These are phyloP conservation scores for Sphaerostilbella broomeana DNA, from an alignment of 2,329 filamentous ascomycete genomes.

Conservation along the genomic window DNA sequence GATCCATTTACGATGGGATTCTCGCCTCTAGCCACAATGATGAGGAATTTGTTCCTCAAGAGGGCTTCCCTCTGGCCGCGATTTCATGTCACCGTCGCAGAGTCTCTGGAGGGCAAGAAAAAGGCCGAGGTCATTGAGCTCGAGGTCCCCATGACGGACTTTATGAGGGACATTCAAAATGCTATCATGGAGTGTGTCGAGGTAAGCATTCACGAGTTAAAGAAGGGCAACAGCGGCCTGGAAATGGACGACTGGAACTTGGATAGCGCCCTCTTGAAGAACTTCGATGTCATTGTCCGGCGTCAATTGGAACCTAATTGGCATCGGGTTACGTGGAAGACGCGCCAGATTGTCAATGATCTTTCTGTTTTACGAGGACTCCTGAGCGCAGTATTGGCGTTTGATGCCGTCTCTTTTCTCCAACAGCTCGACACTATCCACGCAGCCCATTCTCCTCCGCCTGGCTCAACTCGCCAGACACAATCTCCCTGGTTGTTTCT, in stretches of 20 bases:
- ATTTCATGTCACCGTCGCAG: constrained; percentile 85
- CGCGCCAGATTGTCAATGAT: constrained; percentile 88
- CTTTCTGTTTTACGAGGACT: constrained; percentile 76
- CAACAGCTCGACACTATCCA: constrained; percentile 92
- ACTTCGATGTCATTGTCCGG: constrained; percentile 83
- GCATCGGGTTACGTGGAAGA: constrained; percentile 94
- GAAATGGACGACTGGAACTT: constrained; percentile 97
- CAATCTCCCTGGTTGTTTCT: constrained; percentile 96
- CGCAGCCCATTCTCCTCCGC: constrained; percentile 80
- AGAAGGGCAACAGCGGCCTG: constrained; percentile 80
- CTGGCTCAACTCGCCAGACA: constrained; percentile 78
- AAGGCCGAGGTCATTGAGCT: constrained; percentile 97
- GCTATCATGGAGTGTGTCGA: constrained; percentile 95
- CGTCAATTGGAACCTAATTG: constrained; percentile 92
- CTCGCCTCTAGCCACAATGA: constrained; percentile 78
- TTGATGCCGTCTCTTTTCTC: constrained; percentile 86
- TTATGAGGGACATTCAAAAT: constrained; percentile 89
- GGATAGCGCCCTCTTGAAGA: constrained; percentile 85
- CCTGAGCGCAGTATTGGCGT: constrained; percentile 73
- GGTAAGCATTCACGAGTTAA: constrained; percentile 86
- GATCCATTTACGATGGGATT: constrained; percentile 88
- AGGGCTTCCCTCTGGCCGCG: constrained; percentile 88
- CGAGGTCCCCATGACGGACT: constrained; percentile 90
- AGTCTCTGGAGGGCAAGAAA: constrained; percentile 82
- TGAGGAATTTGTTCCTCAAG: constrained; percentile 80